These are phyloP conservation scores for Hypoxylon subgilvum DNA, from an alignment of 495 filamentous ascomycete genomes.

Conservation along the genomic window DNA sequence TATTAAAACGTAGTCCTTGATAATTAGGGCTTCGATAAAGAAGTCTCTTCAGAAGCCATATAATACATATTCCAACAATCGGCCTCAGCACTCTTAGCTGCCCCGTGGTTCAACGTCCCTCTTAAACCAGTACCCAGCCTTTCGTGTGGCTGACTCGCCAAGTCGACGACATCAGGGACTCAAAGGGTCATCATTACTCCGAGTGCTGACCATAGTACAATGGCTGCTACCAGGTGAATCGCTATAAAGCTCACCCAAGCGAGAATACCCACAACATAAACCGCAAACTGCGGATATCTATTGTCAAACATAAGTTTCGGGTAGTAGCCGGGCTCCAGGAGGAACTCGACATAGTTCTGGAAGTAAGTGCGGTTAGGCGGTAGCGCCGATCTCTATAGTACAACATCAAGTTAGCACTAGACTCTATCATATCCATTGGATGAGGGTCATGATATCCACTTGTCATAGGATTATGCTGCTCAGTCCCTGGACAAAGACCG, in stretches of 20 bases:
- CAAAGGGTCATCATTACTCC: background rate
- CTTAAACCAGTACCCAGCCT: no score
- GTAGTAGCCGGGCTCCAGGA: background rate
- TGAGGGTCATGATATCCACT: no score
- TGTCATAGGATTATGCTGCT: no score
- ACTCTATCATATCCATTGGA: no score
- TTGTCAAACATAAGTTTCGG: background rate
- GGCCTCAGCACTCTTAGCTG: no score
- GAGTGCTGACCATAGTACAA: background rate
- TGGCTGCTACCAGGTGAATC: background rate
- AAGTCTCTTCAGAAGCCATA: no score
- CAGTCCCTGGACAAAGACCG: no score
- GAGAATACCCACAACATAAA: background rate
- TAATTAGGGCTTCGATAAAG: no score
- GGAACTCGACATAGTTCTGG: background rate
- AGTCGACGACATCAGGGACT: background rate
- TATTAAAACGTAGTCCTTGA: no score
- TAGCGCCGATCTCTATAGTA: background rate
- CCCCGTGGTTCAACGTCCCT: no score
- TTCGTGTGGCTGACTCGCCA: no score
- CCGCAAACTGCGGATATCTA: background rate
- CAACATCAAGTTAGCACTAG: background rate
- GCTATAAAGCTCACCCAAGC: background rate
- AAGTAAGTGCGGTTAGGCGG: slow-evolving; percentile 4
- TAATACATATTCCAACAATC: no score